Base-by-base conservation (phyloP, 306 rosid species). In the Gastrolobium bilobum region DNA sequence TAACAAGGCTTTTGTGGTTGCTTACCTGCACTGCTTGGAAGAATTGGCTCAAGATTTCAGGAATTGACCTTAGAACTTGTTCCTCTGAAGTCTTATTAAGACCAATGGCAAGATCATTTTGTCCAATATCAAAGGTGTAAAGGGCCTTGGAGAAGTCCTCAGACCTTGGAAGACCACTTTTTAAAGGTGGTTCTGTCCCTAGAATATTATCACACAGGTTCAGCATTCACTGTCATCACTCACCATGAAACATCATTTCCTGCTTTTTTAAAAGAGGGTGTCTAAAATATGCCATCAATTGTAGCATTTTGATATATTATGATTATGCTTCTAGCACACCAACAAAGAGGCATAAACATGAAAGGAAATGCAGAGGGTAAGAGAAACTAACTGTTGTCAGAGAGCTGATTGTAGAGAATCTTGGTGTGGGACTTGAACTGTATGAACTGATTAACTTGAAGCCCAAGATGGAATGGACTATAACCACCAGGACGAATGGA, bases 101-200 rank as follows among this genome's bases (percentile, higher is more conserved):
- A 7, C 97, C 97, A 68, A 34, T 80, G 78, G 31, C 57, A 65
- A 92, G 88, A 79, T 94, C 98, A 52, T 94, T 94, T 79, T 94
- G 97, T 82, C 97, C 99, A 7, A 94, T 88, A 83, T 94, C 99
- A 52, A 92, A 65, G 44, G 88, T 91, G 79, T 94, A 94, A 34
- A 94, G 75, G n/a, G 97, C 97, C 73, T 54, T 86, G 43, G 90
- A 84, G 58, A 91, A 94, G 30, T 89, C 97, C 59, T 83, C 76
- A 2, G 91, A 87, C 86, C 91, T 90, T 30, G 99, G 91, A 52
- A 92, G 88, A 68, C 59, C 75, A 77, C 77, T 86, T 75, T 80
- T 86, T 4, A 85, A 74, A 43, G 79, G 86, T 61, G 69, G 58
- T 20, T 58, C 76, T 46, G 78, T 76, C 81, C 86, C 93, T 86